Base-by-base conservation (phyloP, 805 yeast genomes). In the Myxozyma vanderwaltii region DNA sequence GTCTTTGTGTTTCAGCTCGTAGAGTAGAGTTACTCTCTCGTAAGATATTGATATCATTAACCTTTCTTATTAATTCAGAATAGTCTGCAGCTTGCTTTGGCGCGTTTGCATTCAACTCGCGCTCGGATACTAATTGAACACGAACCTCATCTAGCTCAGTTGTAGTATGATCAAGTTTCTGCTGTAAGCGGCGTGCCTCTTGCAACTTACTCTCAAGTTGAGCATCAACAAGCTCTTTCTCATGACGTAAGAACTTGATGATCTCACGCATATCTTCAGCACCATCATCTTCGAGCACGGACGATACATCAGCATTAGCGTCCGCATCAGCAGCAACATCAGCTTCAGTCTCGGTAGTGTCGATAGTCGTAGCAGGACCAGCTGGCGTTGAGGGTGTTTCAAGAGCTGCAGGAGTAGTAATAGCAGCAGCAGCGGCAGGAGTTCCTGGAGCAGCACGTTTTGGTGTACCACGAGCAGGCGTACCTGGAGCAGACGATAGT, bases 21-120 rank as follows among this genome's bases (percentile, higher is more conserved):
- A 87, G 75, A 1, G 88, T 81, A 7, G 78, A 74, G 66, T 87
- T 87, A 66, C 89, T 85, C 70, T 87, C 92, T 53, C 88, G 77
- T 55, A 87, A 71, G 26, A 86, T 74, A 65, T 82, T 83, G 70
- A 87, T 71, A 63, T 86, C 86, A 57, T 84, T 80, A 52, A 86
- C 74, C 66, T 84, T 86, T 50, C 78, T 77, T 57, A 79, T 59
- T 21, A 86, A 68, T 44, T 77, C 75, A 4, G 76, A 71, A 55
- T 83, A 84, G 51, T 78, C 78, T 26, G 71, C 64, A 27, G 68
- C 64, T 7, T 55, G 56, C 19, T 61, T 67, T 6, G 40, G 41
- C 3, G 57, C 54, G 17, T 46, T 36, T 5, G 59, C 36, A 21
- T 29, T 31, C 26, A 45, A 27, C 27, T 53, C 58, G 5, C 68